A percentile compares a stretch with the other conserved stretches of the same genome.
Evolutionary conservation across 2,329 filamentous ascomycete species (phyloP).

Genomic region (Phyllosticta citribraziliensis): DNA sequence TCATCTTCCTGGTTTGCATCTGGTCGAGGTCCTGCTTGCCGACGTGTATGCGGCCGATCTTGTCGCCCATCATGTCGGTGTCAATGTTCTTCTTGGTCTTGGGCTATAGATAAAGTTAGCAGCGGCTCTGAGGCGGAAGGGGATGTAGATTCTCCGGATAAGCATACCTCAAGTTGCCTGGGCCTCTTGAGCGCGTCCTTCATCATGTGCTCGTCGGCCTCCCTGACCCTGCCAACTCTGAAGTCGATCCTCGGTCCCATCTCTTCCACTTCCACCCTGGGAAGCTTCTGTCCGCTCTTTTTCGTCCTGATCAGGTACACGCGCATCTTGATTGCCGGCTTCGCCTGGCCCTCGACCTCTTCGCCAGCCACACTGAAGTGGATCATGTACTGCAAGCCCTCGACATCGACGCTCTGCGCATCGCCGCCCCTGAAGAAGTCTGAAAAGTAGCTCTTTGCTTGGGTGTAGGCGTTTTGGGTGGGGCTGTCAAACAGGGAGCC

Average conservation of each 20-base stretch:
- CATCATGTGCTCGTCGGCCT: conserved; percentile 67
- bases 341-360: conserved; percentile 33
- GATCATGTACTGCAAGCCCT: conserved; percentile 86
- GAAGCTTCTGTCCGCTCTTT: conserved; percentile 76
- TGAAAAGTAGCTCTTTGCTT: conserved; percentile 76
- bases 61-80: conserved; percentile 87
- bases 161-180: conserved; percentile 55
- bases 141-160: background rate
- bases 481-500: conserved; percentile 81
- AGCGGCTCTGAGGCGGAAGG: background rate
- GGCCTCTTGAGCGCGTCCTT: conserved; percentile 88
- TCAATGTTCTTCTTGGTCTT: conserved; percentile 92
- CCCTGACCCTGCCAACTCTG: conserved; percentile 67
- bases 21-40: conserved; percentile 79
- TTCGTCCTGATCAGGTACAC: conserved; percentile 81
- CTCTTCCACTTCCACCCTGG: conserved; percentile 86
- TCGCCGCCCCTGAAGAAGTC: conserved; percentile 87
- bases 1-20: conserved; percentile 97
- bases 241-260: conserved; percentile 94
- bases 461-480: conserved; percentile 66
- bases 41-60: conserved; percentile 86
- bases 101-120: conserved; percentile 28
- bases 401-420: conserved; percentile 78
- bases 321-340: conserved; percentile 52
- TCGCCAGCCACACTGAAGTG: conserved; percentile 60